A percentile compares a stretch with the other conserved stretches of the same genome.
These are phyloP conservation scores for Datisca glomerata DNA, from an alignment of 306 rosid genomes.

Conservation along the genomic window DNA sequence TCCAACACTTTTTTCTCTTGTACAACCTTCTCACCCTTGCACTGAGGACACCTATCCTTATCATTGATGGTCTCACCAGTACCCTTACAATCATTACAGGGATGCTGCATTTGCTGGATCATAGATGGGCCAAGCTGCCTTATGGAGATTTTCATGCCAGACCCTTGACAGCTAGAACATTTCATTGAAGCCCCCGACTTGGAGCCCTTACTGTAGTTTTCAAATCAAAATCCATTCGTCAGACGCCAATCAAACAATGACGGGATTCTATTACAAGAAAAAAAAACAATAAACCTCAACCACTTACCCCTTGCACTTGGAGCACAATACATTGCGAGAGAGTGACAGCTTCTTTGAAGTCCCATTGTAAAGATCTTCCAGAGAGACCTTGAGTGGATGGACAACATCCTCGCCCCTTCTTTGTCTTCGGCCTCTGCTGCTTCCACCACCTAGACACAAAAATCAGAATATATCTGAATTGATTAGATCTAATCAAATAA, in stretches of 20 bases:
- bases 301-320: conserved; percentile 83
- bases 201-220: conserved; percentile 65
- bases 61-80: conserved; percentile 87
- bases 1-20: conserved; percentile 68
- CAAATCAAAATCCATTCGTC: not conserved
- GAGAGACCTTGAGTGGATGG: conserved; percentile 83
- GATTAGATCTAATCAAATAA: not conserved
- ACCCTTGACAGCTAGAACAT: conserved; percentile 88
- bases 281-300: not conserved
- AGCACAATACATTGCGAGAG: conserved; percentile 67
- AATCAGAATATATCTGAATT: conserved; percentile 1
- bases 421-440: conserved; percentile 89
- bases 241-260: not conserved
- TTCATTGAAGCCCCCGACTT: conserved; percentile 87
- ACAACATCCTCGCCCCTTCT: conserved; percentile 94
- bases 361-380: conserved; percentile 79
- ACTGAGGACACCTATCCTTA: conserved; percentile 58
- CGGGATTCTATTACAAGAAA: not conserved
- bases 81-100: conserved; percentile 94
- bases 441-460: conserved; percentile 46
- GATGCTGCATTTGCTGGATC: conserved; percentile 98
- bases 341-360: conserved; percentile 92
- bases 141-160: conserved; percentile 89
- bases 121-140: conserved; percentile 92
- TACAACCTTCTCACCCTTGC: conserved; percentile 51